These are phyloP conservation scores for Hebeloma cylindrosporum DNA, from an alignment of 768 basidiomycete species.

Conservation along the genomic window DNA sequence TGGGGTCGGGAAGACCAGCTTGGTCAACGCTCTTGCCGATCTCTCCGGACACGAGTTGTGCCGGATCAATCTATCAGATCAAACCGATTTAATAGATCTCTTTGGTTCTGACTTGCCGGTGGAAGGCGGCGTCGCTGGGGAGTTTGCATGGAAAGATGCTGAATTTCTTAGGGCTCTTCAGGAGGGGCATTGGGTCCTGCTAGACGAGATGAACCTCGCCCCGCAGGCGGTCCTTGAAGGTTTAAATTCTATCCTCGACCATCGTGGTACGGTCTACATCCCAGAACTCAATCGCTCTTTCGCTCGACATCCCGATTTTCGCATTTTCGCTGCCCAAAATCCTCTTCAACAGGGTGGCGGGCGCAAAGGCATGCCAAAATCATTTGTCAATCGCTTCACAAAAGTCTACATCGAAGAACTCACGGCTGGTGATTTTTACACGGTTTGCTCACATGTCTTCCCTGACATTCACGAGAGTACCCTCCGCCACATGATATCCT, in stretches of 20 bases:
- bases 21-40: constrained; percentile 84
- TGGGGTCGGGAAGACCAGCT: constrained; percentile 96
- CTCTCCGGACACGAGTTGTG: constrained; percentile 76
- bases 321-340: constrained; percentile 97
- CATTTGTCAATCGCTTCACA: constrained; percentile 98
- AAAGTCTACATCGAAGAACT: constrained; percentile 93
- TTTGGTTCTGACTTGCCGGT: constrained; percentile 96
- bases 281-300: constrained; percentile 94
- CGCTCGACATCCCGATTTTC: constrained; percentile 85
- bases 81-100: constrained; percentile 94
- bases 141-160: constrained; percentile 97
- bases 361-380: constrained; percentile 95
- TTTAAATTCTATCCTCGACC: constrained; percentile 93
- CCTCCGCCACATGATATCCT: constrained; percentile 76
- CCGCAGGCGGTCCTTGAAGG: constrained; percentile 97
- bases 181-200: constrained; percentile 94
- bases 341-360: constrained; percentile 95
- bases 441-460: constrained; percentile 76
- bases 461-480: constrained; percentile 53
- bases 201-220: constrained; percentile 99
- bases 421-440: constrained; percentile 68
- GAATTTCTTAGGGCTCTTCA: constrained; percentile 93
- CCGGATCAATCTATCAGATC: constrained; percentile 97
- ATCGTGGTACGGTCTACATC: constrained; percentile 91
- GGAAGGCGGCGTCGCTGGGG: constrained; percentile 86